Evolutionary conservation across 192 early-diverging fungal genomes (phyloP).

Genomic region (Umbelopsis sp.): DNA sequence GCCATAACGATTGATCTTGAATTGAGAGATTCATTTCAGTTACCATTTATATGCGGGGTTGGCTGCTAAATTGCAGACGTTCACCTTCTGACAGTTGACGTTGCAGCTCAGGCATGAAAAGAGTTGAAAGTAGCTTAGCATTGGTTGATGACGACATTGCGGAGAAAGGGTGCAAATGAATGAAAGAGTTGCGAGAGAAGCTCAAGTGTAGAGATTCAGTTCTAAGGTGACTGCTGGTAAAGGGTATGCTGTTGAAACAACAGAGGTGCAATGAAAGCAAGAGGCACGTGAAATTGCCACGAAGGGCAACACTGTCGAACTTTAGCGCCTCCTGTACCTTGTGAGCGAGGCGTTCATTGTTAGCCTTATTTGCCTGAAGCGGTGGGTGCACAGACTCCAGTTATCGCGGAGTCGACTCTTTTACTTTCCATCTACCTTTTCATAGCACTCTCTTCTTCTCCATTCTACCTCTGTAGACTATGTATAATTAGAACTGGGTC

Average conservation of each 20-base stretch:
- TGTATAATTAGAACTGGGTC: not conserved
- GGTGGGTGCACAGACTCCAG: not conserved
- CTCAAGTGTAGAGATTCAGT: not conserved
- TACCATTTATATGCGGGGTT: not conserved
- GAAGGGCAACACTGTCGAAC: not conserved
- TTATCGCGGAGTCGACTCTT: not conserved
- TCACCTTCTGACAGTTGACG: slow-evolving; percentile 25
- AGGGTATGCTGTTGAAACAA: not conserved
- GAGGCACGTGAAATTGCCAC: slow-evolving; percentile 17
- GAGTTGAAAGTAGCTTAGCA: slow-evolving; percentile 20
- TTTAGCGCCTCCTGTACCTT: not conserved
- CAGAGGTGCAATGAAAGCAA: not conserved
- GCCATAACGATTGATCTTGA: slow-evolving; percentile 22
- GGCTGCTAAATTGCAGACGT: not conserved
- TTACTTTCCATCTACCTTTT: too few relatives aligned
- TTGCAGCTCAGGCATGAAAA: slow-evolving; percentile 28
- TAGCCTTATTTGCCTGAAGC: slow-evolving; percentile 2
- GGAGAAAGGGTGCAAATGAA: not conserved
- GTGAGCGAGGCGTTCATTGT: slow-evolving; percentile 3
- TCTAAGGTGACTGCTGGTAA: not conserved
- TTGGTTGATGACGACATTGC: slow-evolving; percentile 8
- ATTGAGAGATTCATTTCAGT: not conserved
- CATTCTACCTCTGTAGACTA: not conserved
- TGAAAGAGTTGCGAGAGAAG: not conserved
- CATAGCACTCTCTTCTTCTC: not conserved